A percentile compares a stretch with the other conserved stretches of the same genome.
Evolutionary conservation across 306 rosid species (phyloP).

Genomic region (Castanea crenata): DNA sequence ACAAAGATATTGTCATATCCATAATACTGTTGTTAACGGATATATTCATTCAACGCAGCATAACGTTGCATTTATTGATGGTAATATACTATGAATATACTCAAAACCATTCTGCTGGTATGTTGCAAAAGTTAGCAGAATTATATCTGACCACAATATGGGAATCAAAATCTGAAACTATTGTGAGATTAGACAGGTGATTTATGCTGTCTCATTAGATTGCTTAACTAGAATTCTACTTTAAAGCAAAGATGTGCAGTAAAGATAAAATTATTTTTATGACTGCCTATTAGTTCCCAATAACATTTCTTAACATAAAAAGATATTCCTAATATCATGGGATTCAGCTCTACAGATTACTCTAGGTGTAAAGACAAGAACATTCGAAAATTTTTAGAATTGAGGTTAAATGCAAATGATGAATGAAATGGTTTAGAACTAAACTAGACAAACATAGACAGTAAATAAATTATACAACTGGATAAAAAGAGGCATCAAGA

Average conservation of each 20-base stretch:
- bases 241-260: neutral
- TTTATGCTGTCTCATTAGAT: neutral
- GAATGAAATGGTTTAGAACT: neutral
- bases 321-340: neutral
- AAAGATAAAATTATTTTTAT: neutral
- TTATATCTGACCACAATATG: neutral
- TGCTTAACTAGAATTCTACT: neutral
- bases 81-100: neutral
- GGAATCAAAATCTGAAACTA: neutral
- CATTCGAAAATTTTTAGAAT: neutral
- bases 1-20: neutral
- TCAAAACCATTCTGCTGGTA: neutral
- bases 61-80: neutral
- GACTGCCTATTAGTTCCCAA: neutral
- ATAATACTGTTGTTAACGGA: neutral
- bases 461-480: neutral
- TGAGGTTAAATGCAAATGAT: neutral
- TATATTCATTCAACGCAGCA: neutral
- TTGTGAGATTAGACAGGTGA: neutral
- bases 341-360: neutral
- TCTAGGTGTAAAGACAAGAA: neutral
- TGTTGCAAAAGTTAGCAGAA: neutral
- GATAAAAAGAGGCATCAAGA: neutral
- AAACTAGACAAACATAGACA: neutral
- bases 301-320: neutral